phyloP scores from a whole-genome alignment of 1,284 basidiomycete species.

The Singerocomus rubriflavus region DNA sequence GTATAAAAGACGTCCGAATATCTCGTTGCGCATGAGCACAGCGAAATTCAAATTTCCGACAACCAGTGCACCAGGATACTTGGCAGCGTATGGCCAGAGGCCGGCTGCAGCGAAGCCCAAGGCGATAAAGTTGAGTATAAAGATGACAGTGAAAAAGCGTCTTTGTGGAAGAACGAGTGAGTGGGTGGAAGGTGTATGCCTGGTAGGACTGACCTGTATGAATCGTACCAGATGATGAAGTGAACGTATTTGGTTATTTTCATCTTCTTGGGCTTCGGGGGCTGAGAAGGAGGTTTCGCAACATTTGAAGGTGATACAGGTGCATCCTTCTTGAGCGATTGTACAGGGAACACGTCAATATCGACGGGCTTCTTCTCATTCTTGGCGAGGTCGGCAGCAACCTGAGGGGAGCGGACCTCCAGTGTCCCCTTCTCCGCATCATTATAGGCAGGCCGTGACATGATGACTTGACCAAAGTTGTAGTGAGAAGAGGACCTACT shows the following conservation, averaged over 20 bases:
- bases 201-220: conserved; percentile 48
- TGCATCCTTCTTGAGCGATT: conserved; percentile 42
- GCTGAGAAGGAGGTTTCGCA: conserved; percentile 23
- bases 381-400: conserved; percentile 21
- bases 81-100: conserved; percentile 58
- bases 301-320: conserved; percentile 27
- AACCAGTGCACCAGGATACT: conserved; percentile 60
- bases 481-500: conserved; percentile 18
- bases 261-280: conserved; percentile 36
- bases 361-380: conserved; percentile 38
- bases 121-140: conserved; percentile 58
- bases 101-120: conserved; percentile 61
- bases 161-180: conserved; percentile 33
- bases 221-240: conserved; percentile 67
- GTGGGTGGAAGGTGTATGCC: no score
- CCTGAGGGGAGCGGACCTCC: conserved; percentile 36
- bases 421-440: conserved; percentile 60
- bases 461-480: conserved; percentile 15
- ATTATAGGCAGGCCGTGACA: conserved; percentile 41
- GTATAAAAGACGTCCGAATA: conserved; percentile 55
- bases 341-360: conserved; percentile 30
- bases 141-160: conserved; percentile 62
- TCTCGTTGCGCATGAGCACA: conserved; percentile 55
- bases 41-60: conserved; percentile 52
- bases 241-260: conserved; percentile 56